Percentiles rank a stretch among this genome's conserved stretches.
phyloP scores from a whole-genome alignment of 1,139 yeast genomes.

The Kluyveromyces sp. region DNA sequence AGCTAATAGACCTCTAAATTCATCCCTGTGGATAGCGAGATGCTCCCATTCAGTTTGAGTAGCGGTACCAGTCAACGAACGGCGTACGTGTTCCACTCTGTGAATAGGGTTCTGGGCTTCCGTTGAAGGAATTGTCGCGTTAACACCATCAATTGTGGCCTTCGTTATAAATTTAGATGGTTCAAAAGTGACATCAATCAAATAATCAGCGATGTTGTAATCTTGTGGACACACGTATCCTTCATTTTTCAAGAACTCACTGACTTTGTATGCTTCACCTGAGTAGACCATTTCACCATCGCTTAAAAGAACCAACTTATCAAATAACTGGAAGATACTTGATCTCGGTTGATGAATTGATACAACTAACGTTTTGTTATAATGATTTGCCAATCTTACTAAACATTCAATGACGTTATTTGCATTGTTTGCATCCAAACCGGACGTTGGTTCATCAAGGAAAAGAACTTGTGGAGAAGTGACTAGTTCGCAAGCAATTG shows the following conservation, averaged over 20 bases:
- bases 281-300: constrained; percentile 83
- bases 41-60: constrained; percentile 86
- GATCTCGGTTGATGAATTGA: constrained; percentile 98
- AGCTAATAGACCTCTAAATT: constrained; percentile 36
- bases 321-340: constrained; percentile 86
- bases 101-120: constrained; percentile 8
- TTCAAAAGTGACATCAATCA: constrained; percentile 82
- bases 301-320: constrained; percentile 69
- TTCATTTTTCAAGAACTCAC: constrained; percentile 62
- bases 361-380: constrained; percentile 78
- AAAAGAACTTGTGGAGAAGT: constrained; percentile 77
- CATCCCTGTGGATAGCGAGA: constrained; percentile 78
- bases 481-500: constrained; percentile 83
- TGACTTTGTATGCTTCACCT: constrained; percentile 67
- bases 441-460: constrained; percentile 90
- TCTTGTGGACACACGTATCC: constrained; percentile 86
- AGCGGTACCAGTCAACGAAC: constrained; percentile 29
- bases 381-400: constrained; percentile 70
- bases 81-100: constrained; percentile 4
- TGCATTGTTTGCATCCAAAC: constrained; percentile 89
- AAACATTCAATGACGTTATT: constrained; percentile 81
- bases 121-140: constrained; percentile 13
- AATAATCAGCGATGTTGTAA: constrained; percentile 86
- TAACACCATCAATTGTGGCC: constrained; percentile 11
- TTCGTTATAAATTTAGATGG: constrained; percentile 28